Evolutionary conservation across 2,329 filamentous ascomycete genomes (phyloP).

Genomic region (Stachybotrys chlorohalonatus): DNA sequence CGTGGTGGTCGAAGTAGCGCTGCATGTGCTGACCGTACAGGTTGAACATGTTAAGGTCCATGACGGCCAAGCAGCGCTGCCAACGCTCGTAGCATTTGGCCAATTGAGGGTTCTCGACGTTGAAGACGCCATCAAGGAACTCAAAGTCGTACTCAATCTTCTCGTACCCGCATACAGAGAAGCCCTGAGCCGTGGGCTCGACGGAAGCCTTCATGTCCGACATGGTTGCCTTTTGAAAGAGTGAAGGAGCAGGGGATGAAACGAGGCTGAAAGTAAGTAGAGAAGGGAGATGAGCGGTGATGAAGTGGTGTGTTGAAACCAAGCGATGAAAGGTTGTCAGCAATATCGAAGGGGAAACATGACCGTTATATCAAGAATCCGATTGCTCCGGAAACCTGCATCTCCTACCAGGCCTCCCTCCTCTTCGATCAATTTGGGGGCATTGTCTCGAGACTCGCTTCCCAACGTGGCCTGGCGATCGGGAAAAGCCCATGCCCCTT

Average conservation of each 20-base stretch:
- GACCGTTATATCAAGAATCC: neutral
- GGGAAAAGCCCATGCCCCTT: too few relatives aligned
- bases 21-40: slow-evolving; percentile 59
- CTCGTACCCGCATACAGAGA: slow-evolving; percentile 65
- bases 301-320: neutral
- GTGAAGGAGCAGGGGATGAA: neutral
- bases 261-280: neutral
- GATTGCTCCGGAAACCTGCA: neutral
- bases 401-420: neutral
- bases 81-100: slow-evolving; percentile 57
- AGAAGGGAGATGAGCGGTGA: neutral
- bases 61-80: slow-evolving; percentile 58
- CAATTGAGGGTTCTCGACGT: slow-evolving; percentile 49
- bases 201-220: slow-evolving; percentile 62
- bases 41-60: slow-evolving; percentile 62
- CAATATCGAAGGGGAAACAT: neutral
- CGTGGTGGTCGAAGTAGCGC: slow-evolving; percentile 57
- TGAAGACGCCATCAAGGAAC: slow-evolving; percentile 62
- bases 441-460: neutral
- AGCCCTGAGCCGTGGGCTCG: slow-evolving; percentile 52
- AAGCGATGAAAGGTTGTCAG: too few relatives aligned
- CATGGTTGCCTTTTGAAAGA: slow-evolving; percentile 33
- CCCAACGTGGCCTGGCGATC: too few relatives aligned
- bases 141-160: slow-evolving; percentile 71
- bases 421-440: neutral